Evolutionary conservation across 73 alveolate genomes (phyloP).

Genomic region (Paramecium bursaria): DNA sequence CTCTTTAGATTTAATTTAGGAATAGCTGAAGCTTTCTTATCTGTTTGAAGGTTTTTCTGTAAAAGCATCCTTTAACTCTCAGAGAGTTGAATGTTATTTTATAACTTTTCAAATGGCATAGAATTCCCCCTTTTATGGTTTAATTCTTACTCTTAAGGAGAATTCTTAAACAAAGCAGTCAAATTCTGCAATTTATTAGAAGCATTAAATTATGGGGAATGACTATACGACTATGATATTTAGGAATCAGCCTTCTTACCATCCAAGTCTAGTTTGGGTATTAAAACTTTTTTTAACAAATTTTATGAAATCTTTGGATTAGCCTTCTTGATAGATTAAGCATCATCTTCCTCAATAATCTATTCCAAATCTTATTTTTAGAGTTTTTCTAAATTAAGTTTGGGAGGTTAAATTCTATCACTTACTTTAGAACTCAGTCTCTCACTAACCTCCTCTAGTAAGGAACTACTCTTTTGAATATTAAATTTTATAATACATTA

Average conservation of each 20-base stretch:
- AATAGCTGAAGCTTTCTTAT: background rate
- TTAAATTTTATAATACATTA: no score
- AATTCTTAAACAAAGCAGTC: slow-evolving; percentile 23
- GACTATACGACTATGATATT: slow-evolving; percentile 48
- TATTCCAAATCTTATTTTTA: slow-evolving; percentile 21
- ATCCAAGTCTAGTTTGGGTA: slow-evolving; percentile 42
- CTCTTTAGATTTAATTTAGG: slow-evolving; percentile 34
- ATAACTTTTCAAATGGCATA: slow-evolving; percentile 46
- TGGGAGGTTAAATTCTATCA: slow-evolving; percentile 14
- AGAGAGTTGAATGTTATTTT: background rate
- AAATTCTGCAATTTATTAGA: slow-evolving; percentile 32
- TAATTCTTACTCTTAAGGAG: slow-evolving; percentile 13
- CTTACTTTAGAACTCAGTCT: slow-evolving; percentile 57
- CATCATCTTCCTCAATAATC: slow-evolving; percentile 3
- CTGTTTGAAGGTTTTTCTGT: slow-evolving; percentile 11
- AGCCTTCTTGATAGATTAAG: no score
- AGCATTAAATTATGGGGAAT: slow-evolving; percentile 52
- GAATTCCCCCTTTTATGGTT: slow-evolving; percentile 64
- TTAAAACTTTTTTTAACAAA: slow-evolving; percentile 47
- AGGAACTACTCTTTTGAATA: no score
- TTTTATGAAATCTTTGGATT: background rate
- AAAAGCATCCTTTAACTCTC: slow-evolving; percentile 50
- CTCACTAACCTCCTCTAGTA: no score
- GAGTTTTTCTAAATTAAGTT: background rate
- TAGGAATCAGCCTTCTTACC: slow-evolving; percentile 20